Percentiles rank a stretch among this genome's conserved stretches.
Conservation (phyloP, 345 rosid species). For the Citrus maxima region DNA sequence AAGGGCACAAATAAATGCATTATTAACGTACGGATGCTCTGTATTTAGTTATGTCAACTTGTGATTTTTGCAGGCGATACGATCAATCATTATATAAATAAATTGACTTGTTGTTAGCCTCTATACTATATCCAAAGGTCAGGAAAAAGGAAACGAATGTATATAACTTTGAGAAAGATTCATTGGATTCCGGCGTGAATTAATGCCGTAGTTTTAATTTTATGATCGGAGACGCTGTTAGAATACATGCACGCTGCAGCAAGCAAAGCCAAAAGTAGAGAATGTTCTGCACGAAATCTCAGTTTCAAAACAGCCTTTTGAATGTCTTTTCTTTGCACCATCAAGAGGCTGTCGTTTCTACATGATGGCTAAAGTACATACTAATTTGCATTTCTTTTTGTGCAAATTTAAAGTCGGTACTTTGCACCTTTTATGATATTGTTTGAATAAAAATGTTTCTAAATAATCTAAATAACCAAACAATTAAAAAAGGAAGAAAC, state of each 20-base stretch:
- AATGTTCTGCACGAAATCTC: constrained; percentile 5
- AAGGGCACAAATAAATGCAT: too few species aligned
- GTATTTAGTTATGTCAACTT: background rate
- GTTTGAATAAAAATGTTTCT: too few species aligned
- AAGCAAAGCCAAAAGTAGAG: constrained; percentile 10
- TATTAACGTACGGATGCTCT: background rate
- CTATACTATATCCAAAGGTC: background rate
- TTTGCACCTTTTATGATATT: background rate
- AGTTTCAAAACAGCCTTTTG: background rate
- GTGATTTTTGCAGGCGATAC: background rate
- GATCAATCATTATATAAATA: background rate
- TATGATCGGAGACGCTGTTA: background rate
- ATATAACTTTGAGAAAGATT: too few species aligned
- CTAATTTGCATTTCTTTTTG: background rate
- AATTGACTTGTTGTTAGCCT: background rate
- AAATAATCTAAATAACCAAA: too few species aligned
- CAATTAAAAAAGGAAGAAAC: too few species aligned
- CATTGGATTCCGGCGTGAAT: constrained; percentile 3
- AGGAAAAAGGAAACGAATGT: background rate
- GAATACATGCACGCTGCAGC: background rate
- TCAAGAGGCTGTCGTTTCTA: background rate
- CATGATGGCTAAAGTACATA: background rate
- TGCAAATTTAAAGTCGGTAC: background rate
- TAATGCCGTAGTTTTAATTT: constrained; percentile 3
- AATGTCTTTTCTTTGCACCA: background rate